Base-by-base conservation (phyloP, 1,284 basidiomycete genomes). In the Rhodotorula mucilaginosa region DNA sequence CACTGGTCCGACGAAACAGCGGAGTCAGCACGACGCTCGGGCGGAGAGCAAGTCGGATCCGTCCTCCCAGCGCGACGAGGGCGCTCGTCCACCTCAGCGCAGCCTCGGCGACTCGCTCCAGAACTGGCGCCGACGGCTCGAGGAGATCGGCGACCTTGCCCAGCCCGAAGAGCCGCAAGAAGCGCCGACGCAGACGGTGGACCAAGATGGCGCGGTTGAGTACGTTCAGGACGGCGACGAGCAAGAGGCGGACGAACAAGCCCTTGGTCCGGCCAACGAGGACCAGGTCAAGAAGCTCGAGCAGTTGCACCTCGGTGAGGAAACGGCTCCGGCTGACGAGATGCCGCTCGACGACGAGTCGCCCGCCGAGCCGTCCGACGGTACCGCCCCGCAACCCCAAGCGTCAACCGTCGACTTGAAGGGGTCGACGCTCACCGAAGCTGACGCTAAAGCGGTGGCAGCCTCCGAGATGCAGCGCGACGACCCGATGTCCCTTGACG, bases 51-150 rank as follows among this genome's bases (percentile, higher is more conserved):
- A 60, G 21, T 49, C 61, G 1, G 62, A 68, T 46, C 63, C 62
- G 3, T 65, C 72, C 3, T 48, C 58, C 1, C 57, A 67, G 23
- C 61, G 58, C n/a, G 64, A 64, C 52, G 56, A 54, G 10, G 64
- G 70, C 4, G 67, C 65, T 2, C 66, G 67, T 48, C 61, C 72
- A 39, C 69, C 61, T 19, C 74, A 75, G 44, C 90, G 93, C 67
- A 90, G 87, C 72, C 87, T 96, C 4, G 94, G 93, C 51, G 95
- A 98, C 79, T 87, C 91, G 2, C 81, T 93, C 67, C 87, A 90
- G 75, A 91, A 95, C 78, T 91, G 97, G 75, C 88, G 87, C 65
- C 88, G 91, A 72, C 88, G 90, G 21, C 88, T 94, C 74, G 88
- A 96, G 72, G 90, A 94, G 72, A 97, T 98, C 73, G 83, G 91